Evolutionary conservation across 1,284 basidiomycete species (phyloP), one percentile per base, ranked within the genome.

Genomic region (Ustilago tritici): DNA sequence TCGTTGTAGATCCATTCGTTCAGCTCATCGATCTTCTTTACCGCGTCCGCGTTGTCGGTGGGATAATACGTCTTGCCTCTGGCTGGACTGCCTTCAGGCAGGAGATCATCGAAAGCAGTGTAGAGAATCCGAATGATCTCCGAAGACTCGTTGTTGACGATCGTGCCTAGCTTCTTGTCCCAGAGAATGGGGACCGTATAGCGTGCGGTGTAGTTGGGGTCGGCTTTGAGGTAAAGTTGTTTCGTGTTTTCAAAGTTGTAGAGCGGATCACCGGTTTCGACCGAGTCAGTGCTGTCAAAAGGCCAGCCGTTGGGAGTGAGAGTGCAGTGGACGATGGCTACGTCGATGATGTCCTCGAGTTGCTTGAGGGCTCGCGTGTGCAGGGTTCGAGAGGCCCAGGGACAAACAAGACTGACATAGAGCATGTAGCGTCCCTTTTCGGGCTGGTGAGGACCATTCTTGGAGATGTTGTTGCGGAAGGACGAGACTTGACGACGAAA

Each of bases 351-450:
- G 92, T 93, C 89, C 70, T 98, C 93, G 32, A 98, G 89, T 1
- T 95, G 94, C 87, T 98, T 98, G 80, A 98, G 89, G 85, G 93
- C 91, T 75, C 95, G 90, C 2, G 92, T 89, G 82, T 98, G 97
- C 61, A 97, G 88, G 1, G 94, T 90, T 75, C 95, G 90, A 54
- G 94, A 93, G 0, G 95, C 95, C 95, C 95, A 97, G 3, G 95
- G 89, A 70, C 89, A 87, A 66, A 82, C 79, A 43, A 62, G 58
- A 3, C 68, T 63, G 34, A 74, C 64, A 55, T 64, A 56, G 28
- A 78, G 65, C n/a, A 68, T 56, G 61, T 77, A 87, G 89, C 73
- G 75, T 91, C 94, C 93, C 87, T 89, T 91, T 87, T 95, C 95
- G 0, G 95, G 92, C 52, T 90, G 88, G 81, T 93, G 95, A 84